phyloP scores from a whole-genome alignment of 225 moss, liverwort and hornwort genomes.

The Pseudisothecium myosuroides region DNA sequence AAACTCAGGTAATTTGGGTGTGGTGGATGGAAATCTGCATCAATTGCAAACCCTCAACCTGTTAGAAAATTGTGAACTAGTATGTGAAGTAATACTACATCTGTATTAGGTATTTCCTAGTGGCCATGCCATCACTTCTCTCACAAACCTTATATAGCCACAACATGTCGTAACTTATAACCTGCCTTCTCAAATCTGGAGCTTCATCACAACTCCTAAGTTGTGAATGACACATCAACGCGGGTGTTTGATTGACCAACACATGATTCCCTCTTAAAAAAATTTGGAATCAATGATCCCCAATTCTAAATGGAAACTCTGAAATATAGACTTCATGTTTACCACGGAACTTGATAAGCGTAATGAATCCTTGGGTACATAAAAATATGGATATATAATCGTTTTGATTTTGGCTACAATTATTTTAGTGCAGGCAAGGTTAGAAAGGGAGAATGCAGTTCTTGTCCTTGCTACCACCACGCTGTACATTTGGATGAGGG shows the following conservation, averaged over 20 bases:
- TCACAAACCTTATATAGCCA: background rate
- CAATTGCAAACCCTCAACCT: background rate
- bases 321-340: background rate
- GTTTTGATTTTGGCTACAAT: background rate
- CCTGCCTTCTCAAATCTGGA: background rate
- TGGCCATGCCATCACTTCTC: background rate
- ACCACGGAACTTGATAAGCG: background rate
- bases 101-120: background rate
- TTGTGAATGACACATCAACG: background rate
- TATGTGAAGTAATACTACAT: background rate
- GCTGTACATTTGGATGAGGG: background rate
- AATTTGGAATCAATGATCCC: background rate
- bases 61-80: background rate
- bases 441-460: background rate
- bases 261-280: background rate
- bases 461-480: background rate
- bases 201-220: background rate
- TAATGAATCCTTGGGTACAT: background rate
- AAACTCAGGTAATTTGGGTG: conserved; percentile 29
- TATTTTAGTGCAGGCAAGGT: background rate
- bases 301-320: background rate
- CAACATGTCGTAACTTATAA: background rate
- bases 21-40: conserved; percentile 10
- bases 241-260: background rate
- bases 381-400: background rate